Base-by-base conservation (phyloP, 2,329 filamentous ascomycete species). In the Scortechinia acanthostroma region DNA sequence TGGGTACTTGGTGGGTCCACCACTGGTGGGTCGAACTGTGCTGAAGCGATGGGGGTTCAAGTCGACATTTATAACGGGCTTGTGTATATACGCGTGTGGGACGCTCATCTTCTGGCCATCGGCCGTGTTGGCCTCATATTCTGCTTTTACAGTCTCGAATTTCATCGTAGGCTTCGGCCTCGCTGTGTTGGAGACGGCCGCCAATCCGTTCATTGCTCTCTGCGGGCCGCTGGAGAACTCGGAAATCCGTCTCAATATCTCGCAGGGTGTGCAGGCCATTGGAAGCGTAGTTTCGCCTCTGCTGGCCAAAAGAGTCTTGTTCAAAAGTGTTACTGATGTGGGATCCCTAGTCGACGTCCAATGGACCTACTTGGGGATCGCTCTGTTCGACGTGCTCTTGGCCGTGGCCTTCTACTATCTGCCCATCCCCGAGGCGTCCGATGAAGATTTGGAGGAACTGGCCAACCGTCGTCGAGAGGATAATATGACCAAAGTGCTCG, bases 41-140 rank as follows among this genome's bases (percentile, higher is more conserved):
- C 64, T 83, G 43, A 73, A 74, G 47, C 64, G 10, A 6, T 40
- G 35, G 35, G 77, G 77, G 13, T 81, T 77, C 55, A 72, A 76
- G 40, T 69, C 68, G 45, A 76, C 75, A 2, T 80, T 80, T 54
- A 78, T 80, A 45, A 64, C 71, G 28, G 76, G 77, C 22, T 62
- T 80, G 2, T 59, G 59, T 35, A 71, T 80, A 43, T 79, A 79
- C 55, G 71, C 69, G 1, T 62, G 70, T 21, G 71, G 71, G 1
- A 72, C 74, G 3, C 60, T 80, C 22, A 76, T 77, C 61, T 78
- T 79, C 63, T 80, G 76, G 77, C 77, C 76, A 1, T 73, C 71
- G 0, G 74, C 71, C 20, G 63, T 78, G 17, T 64, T 78, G 49
- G 63, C 64, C 17, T 77, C 74, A 16, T 81, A 77, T 50, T 66